phyloP scores from a whole-genome alignment of 2,329 filamentous ascomycete genomes.

The Aspergillus bombycis region DNA sequence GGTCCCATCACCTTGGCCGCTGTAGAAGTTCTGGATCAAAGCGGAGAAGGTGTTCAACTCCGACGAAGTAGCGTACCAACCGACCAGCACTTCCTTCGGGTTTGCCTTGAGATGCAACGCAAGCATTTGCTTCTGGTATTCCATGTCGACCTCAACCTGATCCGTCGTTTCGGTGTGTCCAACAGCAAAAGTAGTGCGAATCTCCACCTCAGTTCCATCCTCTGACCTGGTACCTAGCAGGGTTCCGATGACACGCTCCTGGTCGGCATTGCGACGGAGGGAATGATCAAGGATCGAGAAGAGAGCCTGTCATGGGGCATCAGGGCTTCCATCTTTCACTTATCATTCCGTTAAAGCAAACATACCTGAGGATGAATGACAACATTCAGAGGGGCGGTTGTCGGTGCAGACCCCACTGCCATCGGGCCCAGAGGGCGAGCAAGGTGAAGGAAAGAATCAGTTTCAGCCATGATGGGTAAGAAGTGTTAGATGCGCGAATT shows the following conservation, averaged over 20 bases:
- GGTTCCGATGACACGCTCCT: conserved; percentile 94
- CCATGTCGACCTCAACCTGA: conserved; percentile 99
- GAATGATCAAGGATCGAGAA: conserved; percentile 84
- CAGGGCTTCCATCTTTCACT: conserved; percentile 16
- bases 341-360: conserved; percentile 3
- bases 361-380: conserved; percentile 93
- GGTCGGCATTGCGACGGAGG: conserved; percentile 85
- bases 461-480: conserved; percentile 74
- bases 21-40: conserved; percentile 99
- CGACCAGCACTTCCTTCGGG: conserved; percentile 90
- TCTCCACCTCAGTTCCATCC: conserved; percentile 95
- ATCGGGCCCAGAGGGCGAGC: conserved; percentile 87
- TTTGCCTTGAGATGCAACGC: conserved; percentile 90
- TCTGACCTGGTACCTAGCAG: conserved; percentile 91
- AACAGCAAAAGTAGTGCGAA: conserved; percentile 95
- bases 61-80: conserved; percentile 97
- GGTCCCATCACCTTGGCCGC: conserved; percentile 92
- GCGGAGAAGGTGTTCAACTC: conserved; percentile 98
- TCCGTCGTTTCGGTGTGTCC: conserved; percentile 98
- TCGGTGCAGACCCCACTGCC: conserved; percentile 75
- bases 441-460: conserved; percentile 90
- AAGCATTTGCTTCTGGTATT: conserved; percentile 99
- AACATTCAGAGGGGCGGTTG: conserved; percentile 88
- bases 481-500: conserved; percentile 5
- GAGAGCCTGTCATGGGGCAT: conserved; percentile 52